These are phyloP conservation scores for Dothideomycetidae sp. DNA, from an alignment of 2,329 filamentous ascomycete species.

Conservation along the genomic window DNA sequence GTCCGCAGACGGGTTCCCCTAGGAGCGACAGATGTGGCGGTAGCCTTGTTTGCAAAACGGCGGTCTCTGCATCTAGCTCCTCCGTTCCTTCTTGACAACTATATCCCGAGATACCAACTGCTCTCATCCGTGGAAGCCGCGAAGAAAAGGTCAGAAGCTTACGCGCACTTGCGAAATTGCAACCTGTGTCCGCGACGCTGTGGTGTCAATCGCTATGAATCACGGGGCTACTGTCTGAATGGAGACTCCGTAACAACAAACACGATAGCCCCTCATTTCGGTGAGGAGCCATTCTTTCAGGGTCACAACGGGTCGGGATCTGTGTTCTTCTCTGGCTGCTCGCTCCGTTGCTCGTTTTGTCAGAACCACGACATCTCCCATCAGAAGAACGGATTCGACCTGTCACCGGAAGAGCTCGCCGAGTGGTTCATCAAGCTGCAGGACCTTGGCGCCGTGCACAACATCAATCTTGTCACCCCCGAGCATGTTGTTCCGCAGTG, in stretches of 20 bases:
- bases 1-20: too few relatives aligned
- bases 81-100: conserved; percentile 57
- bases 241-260: conserved; percentile 64
- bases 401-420: conserved; percentile 63
- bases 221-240: conserved; percentile 63
- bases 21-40: too few relatives aligned
- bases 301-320: conserved; percentile 66
- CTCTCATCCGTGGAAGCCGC: conserved; percentile 54
- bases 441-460: conserved; percentile 66
- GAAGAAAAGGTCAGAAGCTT: conserved; percentile 59
- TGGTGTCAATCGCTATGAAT: conserved; percentile 67
- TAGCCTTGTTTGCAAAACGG: too few relatives aligned
- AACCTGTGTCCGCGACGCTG: conserved; percentile 69
- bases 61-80: conserved; percentile 44
- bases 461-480: conserved; percentile 77
- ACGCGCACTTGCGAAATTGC: conserved; percentile 62
- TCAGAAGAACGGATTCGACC: conserved; percentile 63
- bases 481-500: conserved; percentile 81
- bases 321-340: conserved; percentile 70
- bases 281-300: conserved; percentile 59
- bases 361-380: conserved; percentile 78
- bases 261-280: conserved; percentile 70
- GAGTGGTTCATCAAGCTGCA: conserved; percentile 77
- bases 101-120: conserved; percentile 57
- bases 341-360: conserved; percentile 60